Evolutionary conservation across 2,329 filamentous ascomycete genomes (phyloP).

Genomic region (Pezicula radicicola): DNA sequence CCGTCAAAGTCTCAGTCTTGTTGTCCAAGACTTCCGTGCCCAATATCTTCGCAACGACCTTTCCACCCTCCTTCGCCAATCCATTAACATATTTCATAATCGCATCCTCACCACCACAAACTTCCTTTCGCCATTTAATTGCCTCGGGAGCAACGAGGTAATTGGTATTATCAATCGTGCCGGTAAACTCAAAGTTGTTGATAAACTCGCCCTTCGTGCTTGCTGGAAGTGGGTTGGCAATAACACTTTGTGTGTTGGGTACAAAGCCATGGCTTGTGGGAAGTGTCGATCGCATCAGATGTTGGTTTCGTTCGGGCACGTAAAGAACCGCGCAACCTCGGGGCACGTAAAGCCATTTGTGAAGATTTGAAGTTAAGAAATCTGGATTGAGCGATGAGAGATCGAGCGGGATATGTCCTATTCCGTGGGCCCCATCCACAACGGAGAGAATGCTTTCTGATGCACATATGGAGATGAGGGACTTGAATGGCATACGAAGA

Average conservation of each 20-base stretch:
- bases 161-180: constrained; percentile 70
- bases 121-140: constrained; percentile 64
- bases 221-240: constrained; percentile 36
- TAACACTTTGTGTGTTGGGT: constrained; percentile 31
- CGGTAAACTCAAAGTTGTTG: constrained; percentile 71
- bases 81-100: constrained; percentile 62
- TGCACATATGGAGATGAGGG: constrained; percentile 60
- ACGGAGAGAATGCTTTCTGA: constrained; percentile 67
- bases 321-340: constrained; percentile 80
- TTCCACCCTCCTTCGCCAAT: constrained; percentile 63
- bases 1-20: constrained; percentile 52
- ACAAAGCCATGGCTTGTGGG: constrained; percentile 80
- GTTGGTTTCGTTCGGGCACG: constrained; percentile 73
- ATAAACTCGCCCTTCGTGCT: constrained; percentile 54
- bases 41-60: constrained; percentile 56
- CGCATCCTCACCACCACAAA: constrained; percentile 70
- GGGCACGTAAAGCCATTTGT: constrained; percentile 87
- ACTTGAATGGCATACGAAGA: constrained; percentile 75
- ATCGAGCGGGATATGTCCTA: constrained; percentile 76
- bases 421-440: constrained; percentile 75
- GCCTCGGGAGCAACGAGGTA: constrained; percentile 72
- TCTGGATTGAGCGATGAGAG: constrained; percentile 68
- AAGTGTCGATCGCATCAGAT: constrained; percentile 68
- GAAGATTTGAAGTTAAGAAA: constrained; percentile 83
- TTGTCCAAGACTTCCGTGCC: constrained; percentile 74